Percentiles rank a stretch among this genome's conserved stretches.
Evolutionary conservation across 1,139 yeast species (phyloP).

Genomic region (Yamadazyma buinensis): DNA sequence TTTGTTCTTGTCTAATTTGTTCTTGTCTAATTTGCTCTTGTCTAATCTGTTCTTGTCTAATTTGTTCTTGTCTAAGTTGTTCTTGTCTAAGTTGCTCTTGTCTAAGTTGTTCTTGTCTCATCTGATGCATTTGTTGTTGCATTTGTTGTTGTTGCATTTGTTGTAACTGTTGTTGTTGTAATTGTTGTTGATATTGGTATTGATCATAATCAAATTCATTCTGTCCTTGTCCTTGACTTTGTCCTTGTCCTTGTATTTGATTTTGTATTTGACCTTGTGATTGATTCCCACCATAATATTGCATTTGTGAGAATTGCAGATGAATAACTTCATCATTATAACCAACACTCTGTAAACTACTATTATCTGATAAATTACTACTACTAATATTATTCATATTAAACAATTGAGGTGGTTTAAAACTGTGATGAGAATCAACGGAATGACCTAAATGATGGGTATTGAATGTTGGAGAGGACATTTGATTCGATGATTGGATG

Average conservation of each 20-base stretch:
- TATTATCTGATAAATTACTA: slow-evolving; percentile 34
- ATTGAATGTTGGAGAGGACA: slow-evolving; percentile 17
- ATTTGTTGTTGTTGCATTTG: slow-evolving; percentile 4
- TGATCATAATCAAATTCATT: too few species aligned
- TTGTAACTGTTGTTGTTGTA: slow-evolving; percentile 2
- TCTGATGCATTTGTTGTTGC: slow-evolving; percentile 5
- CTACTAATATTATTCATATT: slow-evolving; percentile 39
- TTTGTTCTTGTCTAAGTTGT: slow-evolving; percentile 9
- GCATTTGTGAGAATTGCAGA: slow-evolving; percentile 17
- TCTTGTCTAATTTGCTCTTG: slow-evolving; percentile 5
- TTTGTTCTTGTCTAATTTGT: not conserved
- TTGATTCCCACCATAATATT: slow-evolving; percentile 8
- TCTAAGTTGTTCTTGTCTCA: slow-evolving; percentile 8
- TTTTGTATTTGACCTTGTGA: slow-evolving; percentile 3
- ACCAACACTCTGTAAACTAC: slow-evolving; percentile 15
- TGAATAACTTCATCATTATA: slow-evolving; percentile 16
- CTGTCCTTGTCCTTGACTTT: not conserved
- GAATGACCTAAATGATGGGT: slow-evolving; percentile 12
- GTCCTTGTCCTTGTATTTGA: slow-evolving; percentile 3
- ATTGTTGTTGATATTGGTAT: slow-evolving; percentile 3
- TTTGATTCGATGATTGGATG: too few species aligned
- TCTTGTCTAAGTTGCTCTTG: slow-evolving; percentile 1
- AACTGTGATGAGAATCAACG: slow-evolving; percentile 31
- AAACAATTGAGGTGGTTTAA: slow-evolving; percentile 40
- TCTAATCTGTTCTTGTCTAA: slow-evolving; percentile 1